Base-by-base conservation (phyloP, 176 grass and related monocot species). In the Lolium multiflorum region DNA sequence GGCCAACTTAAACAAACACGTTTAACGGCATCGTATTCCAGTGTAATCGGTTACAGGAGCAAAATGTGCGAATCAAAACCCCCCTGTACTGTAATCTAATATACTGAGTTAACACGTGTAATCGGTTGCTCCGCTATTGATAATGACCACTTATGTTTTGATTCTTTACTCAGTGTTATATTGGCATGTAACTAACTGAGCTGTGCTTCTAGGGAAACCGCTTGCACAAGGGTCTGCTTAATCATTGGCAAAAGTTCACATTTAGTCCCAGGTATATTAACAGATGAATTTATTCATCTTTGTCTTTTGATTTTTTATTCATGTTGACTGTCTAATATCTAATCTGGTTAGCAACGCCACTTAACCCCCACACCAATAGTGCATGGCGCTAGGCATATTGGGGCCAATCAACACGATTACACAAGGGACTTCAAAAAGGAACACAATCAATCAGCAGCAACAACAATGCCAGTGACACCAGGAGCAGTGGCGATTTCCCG, bases 191-290 rank as follows among this genome's bases (percentile, higher is more conserved):
- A 76, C 78, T 80, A 81, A 84, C 4, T 84, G 76, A 82, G 48
- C 15, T 71, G 22, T 78, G 67, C n/a, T 71, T 92, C 74, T 76
- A 99, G 97, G 97, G 97, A 91, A 99, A 99, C 84, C 90, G 89
- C 85, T 76, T 99, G 71, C 97, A 99, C 37, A 99, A 92, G 85
- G 97, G 94, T 6, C 86, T 99, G 59, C 88, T 96, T 88, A 99
- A 89, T 84, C 92, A 99, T 87, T 99, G 97, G 97, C 92, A 94
- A 81, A 96, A 94, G 89, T 99, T 93, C 82, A 90, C 97, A 64
- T 99, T 99, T 86, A 99, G 90, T 87, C 92, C 97, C 81, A 99
- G 97, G 97, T 99, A 93, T 80, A 51, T 69, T 5, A 62, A 65
- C 5, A 49, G 48, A 79, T 67, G 18, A 76, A 48, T 75, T 80